Conservation (phyloP, 768 basidiomycete genomes). For the Trametes cinnabarina region DNA sequence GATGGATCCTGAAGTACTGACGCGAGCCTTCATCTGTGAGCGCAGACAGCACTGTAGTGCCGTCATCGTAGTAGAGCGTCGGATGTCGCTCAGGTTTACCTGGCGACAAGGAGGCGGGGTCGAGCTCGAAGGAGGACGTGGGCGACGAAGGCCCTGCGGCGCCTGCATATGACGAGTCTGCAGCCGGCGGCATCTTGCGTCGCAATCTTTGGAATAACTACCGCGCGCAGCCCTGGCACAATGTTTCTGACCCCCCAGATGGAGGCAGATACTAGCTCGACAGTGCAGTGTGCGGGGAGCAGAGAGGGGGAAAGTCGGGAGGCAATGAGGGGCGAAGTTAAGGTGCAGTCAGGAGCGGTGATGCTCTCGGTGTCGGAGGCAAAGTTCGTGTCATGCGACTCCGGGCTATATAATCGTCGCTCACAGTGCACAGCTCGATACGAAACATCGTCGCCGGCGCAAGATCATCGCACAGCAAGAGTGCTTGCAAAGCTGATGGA, state of each 20-base stretch:
- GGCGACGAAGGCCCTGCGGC: neutral
- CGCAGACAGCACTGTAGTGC: constrained; percentile 33
- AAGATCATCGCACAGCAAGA: too few relatives aligned
- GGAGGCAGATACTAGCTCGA: neutral
- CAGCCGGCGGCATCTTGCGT: neutral
- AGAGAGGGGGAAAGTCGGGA: neutral
- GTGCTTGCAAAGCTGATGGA: too few relatives aligned
- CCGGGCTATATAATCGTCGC: too few relatives aligned
- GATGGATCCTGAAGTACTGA: constrained; percentile 29
- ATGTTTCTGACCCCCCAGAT: neutral
- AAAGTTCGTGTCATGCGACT: constrained; percentile 2
- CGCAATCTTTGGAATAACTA: neutral
- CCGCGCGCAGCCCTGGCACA: too few relatives aligned
- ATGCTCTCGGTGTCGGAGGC: neutral
- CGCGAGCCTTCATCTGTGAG: constrained; percentile 12
- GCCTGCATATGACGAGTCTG: neutral
- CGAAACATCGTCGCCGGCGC: too few relatives aligned
- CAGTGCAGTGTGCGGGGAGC: neutral
- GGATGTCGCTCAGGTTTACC: constrained; percentile 21
- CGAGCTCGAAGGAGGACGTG: neutral
- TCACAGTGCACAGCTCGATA: too few relatives aligned
- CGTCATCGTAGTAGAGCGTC: constrained; percentile 32
- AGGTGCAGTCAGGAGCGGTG: neutral
- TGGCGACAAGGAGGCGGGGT: neutral
- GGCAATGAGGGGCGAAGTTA: neutral